Base-by-base conservation (phyloP, 2,329 filamentous ascomycete species). In the Neoarthrinium moseri region DNA sequence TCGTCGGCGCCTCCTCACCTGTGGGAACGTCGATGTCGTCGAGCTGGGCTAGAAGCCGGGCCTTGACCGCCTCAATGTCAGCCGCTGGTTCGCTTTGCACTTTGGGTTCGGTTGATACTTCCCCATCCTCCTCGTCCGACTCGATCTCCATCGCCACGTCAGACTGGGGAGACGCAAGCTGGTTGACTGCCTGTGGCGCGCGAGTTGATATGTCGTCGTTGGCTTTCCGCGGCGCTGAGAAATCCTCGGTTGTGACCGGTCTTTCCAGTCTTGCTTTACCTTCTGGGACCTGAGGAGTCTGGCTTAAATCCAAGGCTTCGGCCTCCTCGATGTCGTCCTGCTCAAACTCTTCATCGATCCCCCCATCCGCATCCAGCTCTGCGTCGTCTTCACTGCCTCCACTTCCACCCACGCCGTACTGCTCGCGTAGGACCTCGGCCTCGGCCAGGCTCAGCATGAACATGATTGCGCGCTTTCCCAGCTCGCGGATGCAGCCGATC, bases 401-500 rank as follows among this genome's bases (percentile, higher is more conserved):
- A 3, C 51, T 63, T 42, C 29, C 63, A 45, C 52, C 64, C 45
- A 70, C 63, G 47, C 68, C 69, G 17, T 58, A 67, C 26, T 63
- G 67, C 18, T 75, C 71, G 39, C 68, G 61, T 43, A 79, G 52
- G 10, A 70, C 69, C 8, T 74, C 73, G 63, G 78, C 74, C 53
- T 83, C 75, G 24, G 71, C 71, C 17, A 81, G 62, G 40, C 76
- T 79, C 11, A 74, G 67, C 54, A 79, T 74, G 46, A 87, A 63
- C 53, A 83, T 61, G 17, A 86, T 81, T 1, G 90, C 90, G 52
- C 84, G 79, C 65, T 90, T 89, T 1, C 87, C 91, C 26, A 97
- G 64, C 47, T 94, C 89, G 41, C 92, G 77, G 22, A 96, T 72
- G 57, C 83, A 81, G 5, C 83, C 85, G 24, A 95, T 80, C 58